Conservation (phyloP, 805 yeast genomes). For the Saturnispora bothae region DNA sequence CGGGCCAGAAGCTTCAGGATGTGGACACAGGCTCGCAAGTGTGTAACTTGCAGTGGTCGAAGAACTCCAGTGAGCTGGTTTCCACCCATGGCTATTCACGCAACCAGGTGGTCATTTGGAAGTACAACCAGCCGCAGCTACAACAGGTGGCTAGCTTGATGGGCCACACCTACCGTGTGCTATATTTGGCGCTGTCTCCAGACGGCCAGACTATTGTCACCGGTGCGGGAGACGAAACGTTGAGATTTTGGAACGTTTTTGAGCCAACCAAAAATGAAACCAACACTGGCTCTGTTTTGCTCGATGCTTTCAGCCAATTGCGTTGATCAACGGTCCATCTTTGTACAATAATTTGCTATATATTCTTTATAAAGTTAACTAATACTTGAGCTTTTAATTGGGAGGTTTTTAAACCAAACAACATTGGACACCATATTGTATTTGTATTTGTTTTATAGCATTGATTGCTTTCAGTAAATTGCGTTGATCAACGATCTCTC, state of each 20-base stretch:
- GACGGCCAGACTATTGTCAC: conserved; percentile 96
- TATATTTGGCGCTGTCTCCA: conserved; percentile 82
- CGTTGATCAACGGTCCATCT: no score
- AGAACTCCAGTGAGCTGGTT: conserved; percentile 82
- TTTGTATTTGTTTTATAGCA: no score
- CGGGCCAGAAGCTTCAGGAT: conserved; percentile 63
- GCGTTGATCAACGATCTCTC: neutral
- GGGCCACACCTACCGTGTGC: conserved; percentile 88
- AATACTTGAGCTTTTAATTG: no score
- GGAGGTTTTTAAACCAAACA: no score
- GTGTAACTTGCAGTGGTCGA: conserved; percentile 89
- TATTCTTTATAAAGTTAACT: neutral
- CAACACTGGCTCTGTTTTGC: conserved; percentile 50
- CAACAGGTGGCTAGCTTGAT: conserved; percentile 87
- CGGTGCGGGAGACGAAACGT: conserved; percentile 97
- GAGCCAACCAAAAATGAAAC: conserved; percentile 57
- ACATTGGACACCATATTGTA: no score
- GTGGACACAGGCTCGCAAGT: conserved; percentile 96
- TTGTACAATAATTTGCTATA: conserved; percentile 5
- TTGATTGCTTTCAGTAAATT: no score
- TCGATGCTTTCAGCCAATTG: conserved; percentile 68
- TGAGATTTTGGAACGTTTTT: conserved; percentile 91
- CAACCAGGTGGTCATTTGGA: conserved; percentile 89
- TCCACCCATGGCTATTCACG: conserved; percentile 92
- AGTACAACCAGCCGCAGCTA: conserved; percentile 61